phyloP scores from a whole-genome alignment of 768 basidiomycete genomes.

The Strobilomyces dryophilus region DNA sequence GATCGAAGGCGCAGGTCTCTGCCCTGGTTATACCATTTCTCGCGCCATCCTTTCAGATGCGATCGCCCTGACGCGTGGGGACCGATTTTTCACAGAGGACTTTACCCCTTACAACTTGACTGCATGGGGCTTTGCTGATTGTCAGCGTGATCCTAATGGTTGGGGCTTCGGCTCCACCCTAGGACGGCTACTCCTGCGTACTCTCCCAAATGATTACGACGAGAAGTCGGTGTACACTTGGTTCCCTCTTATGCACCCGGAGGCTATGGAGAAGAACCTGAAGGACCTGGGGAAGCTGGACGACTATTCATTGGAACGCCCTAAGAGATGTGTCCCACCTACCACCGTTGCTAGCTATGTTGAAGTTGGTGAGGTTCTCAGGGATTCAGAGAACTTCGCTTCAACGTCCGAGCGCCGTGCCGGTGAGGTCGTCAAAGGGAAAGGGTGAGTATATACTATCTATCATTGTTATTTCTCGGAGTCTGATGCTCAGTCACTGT shows the following conservation, averaged over 20 bases:
- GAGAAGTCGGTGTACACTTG: conserved; percentile 74
- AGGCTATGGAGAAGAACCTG: conserved; percentile 58
- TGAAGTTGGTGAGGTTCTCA: conserved; percentile 51
- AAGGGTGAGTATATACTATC: conserved; percentile 44
- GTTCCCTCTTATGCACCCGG: conserved; percentile 86
- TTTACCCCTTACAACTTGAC: conserved; percentile 79
- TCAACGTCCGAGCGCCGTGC: conserved; percentile 49
- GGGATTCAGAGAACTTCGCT: conserved; percentile 41
- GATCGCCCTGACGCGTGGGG: conserved; percentile 81
- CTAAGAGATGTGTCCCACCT: conserved; percentile 29
- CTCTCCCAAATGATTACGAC: conserved; percentile 64
- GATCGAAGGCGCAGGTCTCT: conserved; percentile 76
- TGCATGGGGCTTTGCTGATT: conserved; percentile 81
- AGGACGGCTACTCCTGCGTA: conserved; percentile 69
- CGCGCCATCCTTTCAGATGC: conserved; percentile 85
- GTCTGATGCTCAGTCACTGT: background rate
- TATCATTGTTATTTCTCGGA: background rate
- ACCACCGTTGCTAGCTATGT: conserved; percentile 43
- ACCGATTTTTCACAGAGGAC: conserved; percentile 78
- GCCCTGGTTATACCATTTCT: conserved; percentile 82
- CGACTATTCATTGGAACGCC: conserved; percentile 54
- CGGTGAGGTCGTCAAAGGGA: conserved; percentile 49
- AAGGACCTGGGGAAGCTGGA: conserved; percentile 49
- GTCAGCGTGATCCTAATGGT: conserved; percentile 66
- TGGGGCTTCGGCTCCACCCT: conserved; percentile 71